These are phyloP conservation scores for Ajuga reptans DNA, from an alignment of 305 asterid species.

Conservation along the genomic window DNA sequence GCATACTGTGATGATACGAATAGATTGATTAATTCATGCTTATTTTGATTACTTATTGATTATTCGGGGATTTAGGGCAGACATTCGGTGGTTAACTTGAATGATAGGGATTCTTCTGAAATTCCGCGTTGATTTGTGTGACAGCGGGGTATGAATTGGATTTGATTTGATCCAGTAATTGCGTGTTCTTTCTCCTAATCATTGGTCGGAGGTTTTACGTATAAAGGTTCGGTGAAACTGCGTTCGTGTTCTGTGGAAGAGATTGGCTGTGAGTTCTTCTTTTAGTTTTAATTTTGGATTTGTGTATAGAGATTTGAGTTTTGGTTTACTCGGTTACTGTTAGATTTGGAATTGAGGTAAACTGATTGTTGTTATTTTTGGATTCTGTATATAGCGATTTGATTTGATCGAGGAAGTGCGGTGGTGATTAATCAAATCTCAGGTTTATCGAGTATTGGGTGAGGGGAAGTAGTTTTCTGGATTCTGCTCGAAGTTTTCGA, in stretches of 20 bases:
- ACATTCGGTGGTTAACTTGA: conserved; percentile 25
- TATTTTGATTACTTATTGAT: conserved; percentile 13
- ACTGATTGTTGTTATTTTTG: neutral
- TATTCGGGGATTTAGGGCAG: conserved; percentile 22
- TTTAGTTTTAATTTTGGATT: neutral
- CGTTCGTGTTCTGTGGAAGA: neutral
- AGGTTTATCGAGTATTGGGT: conserved; percentile 4
- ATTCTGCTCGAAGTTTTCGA: neutral
- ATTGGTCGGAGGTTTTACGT: conserved; percentile 14
- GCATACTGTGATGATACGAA: conserved; percentile 15
- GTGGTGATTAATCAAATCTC: neutral
- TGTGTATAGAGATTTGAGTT: neutral
- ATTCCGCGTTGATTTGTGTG: conserved; percentile 26
- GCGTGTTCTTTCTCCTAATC: conserved; percentile 22
- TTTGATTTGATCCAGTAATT: conserved; percentile 21
- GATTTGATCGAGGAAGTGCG: conserved; percentile 7
- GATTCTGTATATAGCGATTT: neutral
- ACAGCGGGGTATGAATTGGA: conserved; percentile 28
- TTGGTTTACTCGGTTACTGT: conserved; percentile 13
- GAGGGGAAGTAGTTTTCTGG: neutral
- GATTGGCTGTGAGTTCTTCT: neutral
- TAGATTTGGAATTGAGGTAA: conserved; percentile 7
- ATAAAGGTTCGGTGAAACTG: conserved; percentile 19
- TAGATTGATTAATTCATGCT: conserved; percentile 6
- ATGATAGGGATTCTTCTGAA: conserved; percentile 20